A percentile compares a stretch with the other conserved stretches of the same genome.
Conservation (phyloP, 2,329 filamentous ascomycete species). For the Pseudogymnoascus sp. region DNA sequence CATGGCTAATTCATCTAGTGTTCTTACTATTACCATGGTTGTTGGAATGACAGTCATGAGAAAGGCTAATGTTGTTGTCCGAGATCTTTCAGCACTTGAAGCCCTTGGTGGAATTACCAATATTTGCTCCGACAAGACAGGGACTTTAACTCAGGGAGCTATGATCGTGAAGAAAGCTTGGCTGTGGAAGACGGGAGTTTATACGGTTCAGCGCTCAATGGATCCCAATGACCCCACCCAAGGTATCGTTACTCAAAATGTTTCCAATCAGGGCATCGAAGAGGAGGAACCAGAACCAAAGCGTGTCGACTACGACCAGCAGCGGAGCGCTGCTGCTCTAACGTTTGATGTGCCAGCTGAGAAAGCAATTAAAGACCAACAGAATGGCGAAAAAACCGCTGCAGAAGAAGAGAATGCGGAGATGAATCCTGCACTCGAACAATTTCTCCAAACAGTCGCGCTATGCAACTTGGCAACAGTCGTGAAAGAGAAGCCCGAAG, state of each 20-base stretch:
- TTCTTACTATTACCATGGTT: conserved; percentile 47
- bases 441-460: conserved; percentile 44
- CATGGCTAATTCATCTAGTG: conserved; percentile 35
- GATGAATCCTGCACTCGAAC: conserved; percentile 35
- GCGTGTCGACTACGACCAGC: conserved; percentile 49
- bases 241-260: conserved; percentile 34
- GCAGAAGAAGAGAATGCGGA: conserved; percentile 27
- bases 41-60: conserved; percentile 39
- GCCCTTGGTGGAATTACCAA: conserved; percentile 65
- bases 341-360: conserved; percentile 55
- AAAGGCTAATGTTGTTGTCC: conserved; percentile 38
- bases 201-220: conserved; percentile 43
- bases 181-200: conserved; percentile 44
- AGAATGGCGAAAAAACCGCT: conserved; percentile 23
- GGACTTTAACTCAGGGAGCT: conserved; percentile 51
- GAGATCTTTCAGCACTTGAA: conserved; percentile 45
- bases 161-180: conserved; percentile 53
- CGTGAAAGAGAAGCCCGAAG: conserved; percentile 23
- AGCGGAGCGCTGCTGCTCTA: conserved; percentile 51
- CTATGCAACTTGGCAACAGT: conserved; percentile 52
- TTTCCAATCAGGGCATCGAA: conserved; percentile 16
- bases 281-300: conserved; percentile 29
- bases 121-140: conserved; percentile 73
- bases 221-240: conserved; percentile 48
- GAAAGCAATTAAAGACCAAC: conserved; percentile 22